phyloP scores from a whole-genome alignment of 1,139 yeast genomes.

The Candida gigantensis region DNA sequence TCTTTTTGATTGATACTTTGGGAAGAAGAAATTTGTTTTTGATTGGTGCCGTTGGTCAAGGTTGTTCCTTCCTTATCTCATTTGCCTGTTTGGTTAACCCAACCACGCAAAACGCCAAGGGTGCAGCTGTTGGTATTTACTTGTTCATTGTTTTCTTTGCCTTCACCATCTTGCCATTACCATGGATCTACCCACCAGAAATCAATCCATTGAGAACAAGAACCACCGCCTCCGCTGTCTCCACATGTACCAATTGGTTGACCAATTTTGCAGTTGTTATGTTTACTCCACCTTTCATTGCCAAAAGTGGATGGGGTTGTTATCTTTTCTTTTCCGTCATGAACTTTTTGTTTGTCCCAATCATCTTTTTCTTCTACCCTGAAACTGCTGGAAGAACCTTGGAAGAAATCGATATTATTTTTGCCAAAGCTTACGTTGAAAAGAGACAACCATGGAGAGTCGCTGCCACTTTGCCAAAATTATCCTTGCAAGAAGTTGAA shows the following conservation, averaged over 20 bases:
- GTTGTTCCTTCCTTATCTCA: conserved; percentile 39
- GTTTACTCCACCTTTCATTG: conserved; percentile 49
- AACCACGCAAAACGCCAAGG: conserved; percentile 37
- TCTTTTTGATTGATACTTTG: conserved; percentile 61
- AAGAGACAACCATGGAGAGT: conserved; percentile 51
- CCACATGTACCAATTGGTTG: conserved; percentile 51
- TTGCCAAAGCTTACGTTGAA: conserved; percentile 48
- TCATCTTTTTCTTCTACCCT: conserved; percentile 49
- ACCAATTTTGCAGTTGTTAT: conserved; percentile 49
- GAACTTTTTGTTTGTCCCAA: conserved; percentile 41
- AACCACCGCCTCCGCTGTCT: conserved; percentile 55
- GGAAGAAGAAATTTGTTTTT: conserved; percentile 66
- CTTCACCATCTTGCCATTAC: conserved; percentile 57
- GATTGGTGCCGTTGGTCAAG: conserved; percentile 52
- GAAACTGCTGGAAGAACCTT: conserved; percentile 51
- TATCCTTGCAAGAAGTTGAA: conserved; percentile 47
- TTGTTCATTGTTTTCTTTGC: conserved; percentile 57
- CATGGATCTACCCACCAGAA: conserved; percentile 65
- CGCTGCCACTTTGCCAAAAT: conserved; percentile 52
- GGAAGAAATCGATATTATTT: conserved; percentile 49
- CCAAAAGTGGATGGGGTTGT: conserved; percentile 41
- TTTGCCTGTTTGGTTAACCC: conserved; percentile 43
- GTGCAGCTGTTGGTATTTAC: conserved; percentile 56
- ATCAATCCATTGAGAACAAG: conserved; percentile 63
- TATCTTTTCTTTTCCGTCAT: conserved; percentile 45